Evolutionary conservation across 805 yeast species (phyloP), one percentile per base, ranked within the genome.

Genomic region (Kuraishia cidri): DNA sequence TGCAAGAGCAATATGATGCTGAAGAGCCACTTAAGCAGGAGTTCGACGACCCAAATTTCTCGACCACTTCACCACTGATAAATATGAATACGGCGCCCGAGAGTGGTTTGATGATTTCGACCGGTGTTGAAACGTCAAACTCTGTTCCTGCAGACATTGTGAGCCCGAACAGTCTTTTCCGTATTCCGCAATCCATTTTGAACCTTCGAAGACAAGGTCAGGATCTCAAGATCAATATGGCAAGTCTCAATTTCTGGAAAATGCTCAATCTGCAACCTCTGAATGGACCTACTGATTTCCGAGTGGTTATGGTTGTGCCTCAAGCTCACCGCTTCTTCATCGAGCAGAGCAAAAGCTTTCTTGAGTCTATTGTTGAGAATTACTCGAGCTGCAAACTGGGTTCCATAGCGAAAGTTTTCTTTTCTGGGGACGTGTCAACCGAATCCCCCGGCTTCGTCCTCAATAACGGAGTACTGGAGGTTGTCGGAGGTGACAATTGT

Each of bases 191-290:
- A 3, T 62, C 72, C 1, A 41, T 43, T 14, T 31, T 63, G 12
- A 59, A 48, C 26, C 54, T 61, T 3, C 56, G 48, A 35, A 41
- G 68, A 14, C 34, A 55, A 32, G 58, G 63, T 30, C 59, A 64
- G 31, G 59, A 49, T 19, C 56, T 62, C 36, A 67, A 60, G 22
- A 60, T 69, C 26, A 74, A 66, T 47, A 64, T 65, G 43, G 58
- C 64, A 21, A 74, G 71, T 30, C 50, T 68, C 12, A 51, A 54
- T 37, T 69, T 68, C 44, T 79, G 79, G 87, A 74, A 62, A 43
- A 55, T 64, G 28, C 47, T 82, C 43, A 69, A 72, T 37, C 62
- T 81, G 31, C 65, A 67, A 28, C 84, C 90, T 0, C 43, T 68
- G 6, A 48, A 52, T 16, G 67, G 65, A 1, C 51, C 57, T 2